A percentile compares a stretch with the other conserved stretches of the same genome.
Evolutionary conservation across 805 yeast genomes (phyloP).

Genomic region (Saturnispora saitoi): DNA sequence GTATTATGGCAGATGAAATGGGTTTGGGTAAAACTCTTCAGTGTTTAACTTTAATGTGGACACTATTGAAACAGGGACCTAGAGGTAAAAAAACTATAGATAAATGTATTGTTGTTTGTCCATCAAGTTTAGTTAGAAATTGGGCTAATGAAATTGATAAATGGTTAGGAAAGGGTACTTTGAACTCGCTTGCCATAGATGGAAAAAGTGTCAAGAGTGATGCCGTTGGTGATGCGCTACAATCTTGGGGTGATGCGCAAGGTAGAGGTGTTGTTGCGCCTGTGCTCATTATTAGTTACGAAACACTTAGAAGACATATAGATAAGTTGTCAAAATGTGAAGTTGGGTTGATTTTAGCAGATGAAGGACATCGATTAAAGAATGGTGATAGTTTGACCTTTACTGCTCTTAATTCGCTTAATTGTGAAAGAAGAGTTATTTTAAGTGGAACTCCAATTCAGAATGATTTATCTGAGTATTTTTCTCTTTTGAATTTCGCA

Average conservation of each 20-base stretch:
- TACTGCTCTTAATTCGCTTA: slow-evolving; percentile 73
- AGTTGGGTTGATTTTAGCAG: slow-evolving; percentile 80
- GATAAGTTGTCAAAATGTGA: slow-evolving; percentile 66
- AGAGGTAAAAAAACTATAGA: slow-evolving; percentile 74
- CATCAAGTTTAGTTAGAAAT: slow-evolving; percentile 84
- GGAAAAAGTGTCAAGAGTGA: slow-evolving; percentile 73
- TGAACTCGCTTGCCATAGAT: slow-evolving; percentile 85
- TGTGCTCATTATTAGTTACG: slow-evolving; percentile 88
- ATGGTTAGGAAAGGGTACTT: slow-evolving; percentile 90
- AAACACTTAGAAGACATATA: slow-evolving; percentile 81
- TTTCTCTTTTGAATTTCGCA: slow-evolving; percentile 81
- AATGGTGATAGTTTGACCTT: slow-evolving; percentile 91
- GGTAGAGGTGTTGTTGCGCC: slow-evolving; percentile 91
- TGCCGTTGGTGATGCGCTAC: slow-evolving; percentile 60
- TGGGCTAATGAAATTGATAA: slow-evolving; percentile 96
- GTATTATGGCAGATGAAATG: slow-evolving; percentile 97
- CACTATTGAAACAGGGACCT: slow-evolving; percentile 80
- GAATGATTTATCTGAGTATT: slow-evolving; percentile 89
- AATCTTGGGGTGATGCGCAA: slow-evolving; percentile 77
- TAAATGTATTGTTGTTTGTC: slow-evolving; percentile 89
- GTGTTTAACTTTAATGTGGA: slow-evolving; percentile 89
- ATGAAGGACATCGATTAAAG: slow-evolving; percentile 76
- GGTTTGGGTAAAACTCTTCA: slow-evolving; percentile 95
- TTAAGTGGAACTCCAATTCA: slow-evolving; percentile 96
- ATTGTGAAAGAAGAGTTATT: slow-evolving; percentile 83